phyloP scores from a whole-genome alignment of 371 early-diverging fungal genomes.

The Lichtheimia corymbifera region DNA sequence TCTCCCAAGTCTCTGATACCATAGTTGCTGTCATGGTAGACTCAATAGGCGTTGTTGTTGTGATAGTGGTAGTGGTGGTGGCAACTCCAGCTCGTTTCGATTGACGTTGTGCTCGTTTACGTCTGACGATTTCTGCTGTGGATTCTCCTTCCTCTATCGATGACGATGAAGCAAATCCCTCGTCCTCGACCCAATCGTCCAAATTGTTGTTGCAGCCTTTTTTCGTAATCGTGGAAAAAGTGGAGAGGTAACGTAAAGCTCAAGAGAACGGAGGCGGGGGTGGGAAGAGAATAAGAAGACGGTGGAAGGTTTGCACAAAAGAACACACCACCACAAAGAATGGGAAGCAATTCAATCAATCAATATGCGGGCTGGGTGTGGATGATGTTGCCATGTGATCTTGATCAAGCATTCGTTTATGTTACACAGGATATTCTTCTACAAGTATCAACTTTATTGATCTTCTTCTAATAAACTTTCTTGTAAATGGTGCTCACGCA shows the following conservation, averaged over 20 bases:
- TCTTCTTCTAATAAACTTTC: constrained; percentile 29
- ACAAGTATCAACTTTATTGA: background rate
- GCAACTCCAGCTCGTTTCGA: constrained; percentile 3
- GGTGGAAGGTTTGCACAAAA: too few relatives aligned
- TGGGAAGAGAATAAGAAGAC: background rate
- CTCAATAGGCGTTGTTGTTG: background rate
- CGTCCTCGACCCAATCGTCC: constrained; percentile 7
- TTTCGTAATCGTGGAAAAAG: background rate
- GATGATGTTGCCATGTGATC: background rate
- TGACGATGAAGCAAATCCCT: constrained; percentile 44
- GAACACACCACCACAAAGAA: background rate
- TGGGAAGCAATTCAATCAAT: background rate
- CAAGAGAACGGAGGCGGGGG: background rate
- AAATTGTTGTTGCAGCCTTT: background rate
- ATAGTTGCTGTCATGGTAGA: constrained; percentile 3
- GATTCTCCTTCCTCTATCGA: constrained; percentile 34
- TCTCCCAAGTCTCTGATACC: constrained; percentile 1
- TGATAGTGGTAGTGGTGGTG: background rate
- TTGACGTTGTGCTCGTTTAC: constrained; percentile 25
- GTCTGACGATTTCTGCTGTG: constrained; percentile 33
- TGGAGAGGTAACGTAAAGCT: background rate
- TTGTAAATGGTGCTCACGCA: constrained; percentile 45
- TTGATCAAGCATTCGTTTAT: background rate
- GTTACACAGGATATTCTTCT: background rate
- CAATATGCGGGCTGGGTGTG: background rate